phyloP scores from a whole-genome alignment of 345 rosid species.

The Isatis tinctoria region DNA sequence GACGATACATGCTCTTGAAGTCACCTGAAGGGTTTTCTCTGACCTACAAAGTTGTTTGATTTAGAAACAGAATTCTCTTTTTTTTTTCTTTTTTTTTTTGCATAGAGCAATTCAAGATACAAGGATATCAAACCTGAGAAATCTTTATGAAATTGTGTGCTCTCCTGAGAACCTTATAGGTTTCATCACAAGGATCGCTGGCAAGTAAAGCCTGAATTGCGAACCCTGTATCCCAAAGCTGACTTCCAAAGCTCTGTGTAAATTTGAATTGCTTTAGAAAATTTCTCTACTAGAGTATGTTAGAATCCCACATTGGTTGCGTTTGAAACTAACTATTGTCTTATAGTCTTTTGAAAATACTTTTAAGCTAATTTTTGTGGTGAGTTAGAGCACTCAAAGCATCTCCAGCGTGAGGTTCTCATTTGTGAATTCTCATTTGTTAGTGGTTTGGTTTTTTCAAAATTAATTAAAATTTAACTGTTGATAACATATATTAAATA shows the following conservation, averaged over 20 bases:
- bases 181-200: conserved; percentile 32
- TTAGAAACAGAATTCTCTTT: background rate
- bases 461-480: no score
- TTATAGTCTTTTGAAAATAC: no score
- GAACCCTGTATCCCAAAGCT: conserved; percentile 51
- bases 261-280: background rate
- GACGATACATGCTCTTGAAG: conserved; percentile 53
- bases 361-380: no score
- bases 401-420: no score
- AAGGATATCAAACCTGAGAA: conserved; percentile 44
- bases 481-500: no score
- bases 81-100: background rate
- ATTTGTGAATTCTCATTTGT: no score
- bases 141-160: conserved; percentile 50
- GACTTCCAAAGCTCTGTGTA: conserved; percentile 49
- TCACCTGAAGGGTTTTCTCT: conserved; percentile 50
- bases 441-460: no score
- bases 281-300: background rate
- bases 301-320: no score
- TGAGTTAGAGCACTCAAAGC: no score
- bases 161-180: conserved; percentile 37
- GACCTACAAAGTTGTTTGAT: conserved; percentile 28
- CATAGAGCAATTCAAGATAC: background rate
- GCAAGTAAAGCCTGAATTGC: conserved; percentile 52
- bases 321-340: no score